Conservation (phyloP, 768 basidiomycete genomes). For the Russula sp. region DNA sequence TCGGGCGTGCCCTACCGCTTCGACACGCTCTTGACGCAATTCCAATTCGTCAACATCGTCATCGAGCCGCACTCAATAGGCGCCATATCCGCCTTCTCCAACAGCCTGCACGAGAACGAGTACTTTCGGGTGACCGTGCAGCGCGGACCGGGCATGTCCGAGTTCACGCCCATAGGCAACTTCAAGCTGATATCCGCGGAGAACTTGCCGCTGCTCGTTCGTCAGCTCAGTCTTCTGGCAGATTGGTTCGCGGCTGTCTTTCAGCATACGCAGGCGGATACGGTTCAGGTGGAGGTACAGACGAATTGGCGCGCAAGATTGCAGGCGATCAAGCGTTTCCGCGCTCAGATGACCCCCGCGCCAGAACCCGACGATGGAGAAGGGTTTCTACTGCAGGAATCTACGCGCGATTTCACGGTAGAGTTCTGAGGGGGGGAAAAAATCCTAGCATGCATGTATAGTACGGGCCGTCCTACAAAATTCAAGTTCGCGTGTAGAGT, state of each 20-base stretch:
- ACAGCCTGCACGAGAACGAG: conserved; percentile 83
- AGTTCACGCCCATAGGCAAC: conserved; percentile 87
- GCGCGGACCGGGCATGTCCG: conserved; percentile 84
- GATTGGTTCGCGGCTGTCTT: conserved; percentile 92
- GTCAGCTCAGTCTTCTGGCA: conserved; percentile 82
- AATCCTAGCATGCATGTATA: too few relatives aligned
- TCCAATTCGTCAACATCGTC: conserved; percentile 97
- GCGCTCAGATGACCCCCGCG: conserved; percentile 31
- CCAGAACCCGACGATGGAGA: conserved; percentile 31
- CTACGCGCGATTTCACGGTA: conserved; percentile 36
- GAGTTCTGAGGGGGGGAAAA: conserved; percentile 18
- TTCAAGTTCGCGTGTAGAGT: background rate
- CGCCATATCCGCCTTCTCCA: conserved; percentile 79
- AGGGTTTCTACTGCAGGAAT: conserved; percentile 36
- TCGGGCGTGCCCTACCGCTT: conserved; percentile 86
- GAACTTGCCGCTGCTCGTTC: conserved; percentile 79
- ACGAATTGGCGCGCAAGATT: conserved; percentile 87
- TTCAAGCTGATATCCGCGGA: conserved; percentile 93
- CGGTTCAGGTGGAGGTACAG: conserved; percentile 67
- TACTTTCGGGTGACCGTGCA: conserved; percentile 96
- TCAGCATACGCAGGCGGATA: conserved; percentile 67
- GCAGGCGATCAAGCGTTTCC: conserved; percentile 73
- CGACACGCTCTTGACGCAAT: conserved; percentile 88
- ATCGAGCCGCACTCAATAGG: conserved; percentile 90
- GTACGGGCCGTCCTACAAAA: background rate